These are phyloP conservation scores for Spiraea crenata DNA, from an alignment of 331 rosid genomes.

Conservation along the genomic window DNA sequence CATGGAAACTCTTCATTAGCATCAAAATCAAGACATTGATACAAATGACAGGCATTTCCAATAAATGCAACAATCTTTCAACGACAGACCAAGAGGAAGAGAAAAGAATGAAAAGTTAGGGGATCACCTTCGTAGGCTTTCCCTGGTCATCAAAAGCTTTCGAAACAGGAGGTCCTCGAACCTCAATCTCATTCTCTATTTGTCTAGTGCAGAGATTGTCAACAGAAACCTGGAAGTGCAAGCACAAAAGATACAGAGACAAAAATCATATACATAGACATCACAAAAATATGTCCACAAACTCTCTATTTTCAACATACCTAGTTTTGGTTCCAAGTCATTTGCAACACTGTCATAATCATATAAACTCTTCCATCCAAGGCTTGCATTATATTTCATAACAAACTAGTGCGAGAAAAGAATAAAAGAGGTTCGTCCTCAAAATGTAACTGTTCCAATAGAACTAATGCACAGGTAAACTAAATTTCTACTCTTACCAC, in stretches of 20 bases:
- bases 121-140: constrained; percentile 79
- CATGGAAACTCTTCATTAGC: background rate
- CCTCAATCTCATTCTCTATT: constrained; percentile 73
- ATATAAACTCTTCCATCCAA: background rate
- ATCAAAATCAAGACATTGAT: constrained; percentile 7
- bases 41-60: background rate
- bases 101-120: constrained; percentile 5
- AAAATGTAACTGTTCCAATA: constrained; percentile 3
- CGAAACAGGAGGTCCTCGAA: constrained; percentile 93
- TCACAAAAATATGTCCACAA: background rate
- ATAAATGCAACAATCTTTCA: background rate
- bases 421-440: background rate
- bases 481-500: constrained; percentile 53
- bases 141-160: constrained; percentile 85
- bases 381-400: background rate
- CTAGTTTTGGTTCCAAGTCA: background rate
- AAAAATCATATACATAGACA: background rate
- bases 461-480: background rate
- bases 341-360: background rate
- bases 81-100: constrained; percentile 2
- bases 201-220: constrained; percentile 71
- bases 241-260: constrained; percentile 3
- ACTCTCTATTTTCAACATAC: background rate
- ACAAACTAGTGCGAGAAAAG: background rate
- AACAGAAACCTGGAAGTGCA: constrained; percentile 53